Evolutionary conservation across 345 rosid species (phyloP).

Genomic region (Triadica sebifera): DNA sequence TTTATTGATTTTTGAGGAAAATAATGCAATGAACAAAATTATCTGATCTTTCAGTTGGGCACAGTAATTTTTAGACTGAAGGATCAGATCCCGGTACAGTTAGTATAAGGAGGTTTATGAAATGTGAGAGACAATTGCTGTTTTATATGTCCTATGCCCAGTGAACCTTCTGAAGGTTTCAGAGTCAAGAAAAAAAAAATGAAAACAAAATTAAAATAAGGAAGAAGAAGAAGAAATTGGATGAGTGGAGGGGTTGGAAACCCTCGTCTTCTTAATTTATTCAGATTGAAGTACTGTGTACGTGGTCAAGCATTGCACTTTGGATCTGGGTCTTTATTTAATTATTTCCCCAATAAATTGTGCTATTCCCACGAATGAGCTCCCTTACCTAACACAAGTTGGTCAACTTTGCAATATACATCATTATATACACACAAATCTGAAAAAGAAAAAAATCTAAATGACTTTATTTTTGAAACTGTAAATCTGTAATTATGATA

Average conservation of each 20-base stretch:
- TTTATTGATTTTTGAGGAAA: too few species aligned
- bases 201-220: neutral
- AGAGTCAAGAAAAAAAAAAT: neutral
- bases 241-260: too few species aligned
- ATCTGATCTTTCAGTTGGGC: neutral
- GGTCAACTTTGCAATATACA: neutral
- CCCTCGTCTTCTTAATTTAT: too few species aligned
- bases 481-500: neutral
- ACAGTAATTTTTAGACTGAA: too few species aligned
- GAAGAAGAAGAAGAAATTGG: too few species aligned
- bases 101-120: neutral
- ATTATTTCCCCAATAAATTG: neutral
- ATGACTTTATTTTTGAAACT: neutral
- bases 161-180: too few species aligned
- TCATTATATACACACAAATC: neutral
- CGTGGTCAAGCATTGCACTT: neutral
- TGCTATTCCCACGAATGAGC: neutral
- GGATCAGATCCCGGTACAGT: too few species aligned
- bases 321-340: neutral
- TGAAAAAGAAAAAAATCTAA: neutral
- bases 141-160: neutral
- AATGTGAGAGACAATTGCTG: neutral
- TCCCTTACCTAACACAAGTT: neutral
- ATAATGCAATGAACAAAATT: neutral
- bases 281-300: neutral